Evolutionary conservation across 441 rosid species (phyloP), one percentile per base, ranked within the genome.

Genomic region (Geranium incanum): DNA sequence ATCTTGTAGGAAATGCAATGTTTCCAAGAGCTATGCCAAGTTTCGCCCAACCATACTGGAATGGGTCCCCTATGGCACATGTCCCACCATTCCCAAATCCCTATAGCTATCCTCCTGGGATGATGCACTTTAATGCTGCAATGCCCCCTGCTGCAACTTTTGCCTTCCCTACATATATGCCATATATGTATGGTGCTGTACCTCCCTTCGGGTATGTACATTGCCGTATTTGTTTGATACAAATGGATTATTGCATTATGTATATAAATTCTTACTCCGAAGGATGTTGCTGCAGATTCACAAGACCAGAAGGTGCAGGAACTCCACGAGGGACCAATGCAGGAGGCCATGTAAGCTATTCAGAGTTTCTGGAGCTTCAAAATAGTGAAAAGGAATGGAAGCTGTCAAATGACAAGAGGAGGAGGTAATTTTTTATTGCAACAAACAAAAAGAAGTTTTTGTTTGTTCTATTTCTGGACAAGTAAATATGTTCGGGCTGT

Each of bases 171-270:
- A 12, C 76, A 13, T 79, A 62, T 71, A 72, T 78, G 83, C 78
- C 80, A 36, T 59, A 78, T 21, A 74, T 75, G 68, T 76, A 77
- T 74, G 75, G 79, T 9, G 68, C 77, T 9, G 48, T 75, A 73
- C 74, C 85, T 67, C 43, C 81, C 39, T 81, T 71, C 64, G 69
- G 84, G 89, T 82, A 76, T 70, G 76, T 72, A 68, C 9, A 7
- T 48, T 67, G 9, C n/a, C 48, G 6, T 38, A 64, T 63, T 52
- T 66, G 3, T 63, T 70, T 66, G 6, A 15, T 48, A 66, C 6
- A 68, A 59, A 37, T 71, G 19, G 69, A 41, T 16, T 15, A 13
- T 66, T 55, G 68, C 50, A 0, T 13, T 1, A 11, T 72, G 66
- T 43, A 12, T 11, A 37, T 50, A 55, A 23, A 3, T 23, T 72